Percentiles rank a stretch among this genome's conserved stretches.
phyloP scores from a whole-genome alignment of 257 asterid species.

The Solanum gracilifrons region DNA sequence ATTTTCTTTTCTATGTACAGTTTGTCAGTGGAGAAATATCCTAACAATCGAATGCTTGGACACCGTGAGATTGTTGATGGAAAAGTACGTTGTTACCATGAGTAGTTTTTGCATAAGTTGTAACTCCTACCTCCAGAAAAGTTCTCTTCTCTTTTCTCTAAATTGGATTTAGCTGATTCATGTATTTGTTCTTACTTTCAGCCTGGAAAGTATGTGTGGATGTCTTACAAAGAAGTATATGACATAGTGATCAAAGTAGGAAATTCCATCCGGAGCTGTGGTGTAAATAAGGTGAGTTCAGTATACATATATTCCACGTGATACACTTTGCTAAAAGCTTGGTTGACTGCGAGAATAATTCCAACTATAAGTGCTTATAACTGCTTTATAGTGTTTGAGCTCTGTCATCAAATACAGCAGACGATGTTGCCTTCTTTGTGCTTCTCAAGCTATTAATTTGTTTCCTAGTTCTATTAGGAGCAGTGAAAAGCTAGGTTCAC shows the following conservation, averaged over 20 bases:
- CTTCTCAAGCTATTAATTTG: not conserved
- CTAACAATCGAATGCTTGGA: constrained; percentile 86
- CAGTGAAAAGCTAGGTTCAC: not conserved
- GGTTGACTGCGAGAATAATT: not conserved
- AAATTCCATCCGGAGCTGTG: constrained; percentile 69
- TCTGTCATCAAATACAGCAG: not conserved
- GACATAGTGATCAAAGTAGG: constrained; percentile 71
- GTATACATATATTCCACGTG: not conserved
- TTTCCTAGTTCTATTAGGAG: not conserved
- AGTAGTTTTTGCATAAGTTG: constrained; percentile 8
- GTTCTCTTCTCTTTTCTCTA: not conserved
- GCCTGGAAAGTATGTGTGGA: constrained; percentile 82
- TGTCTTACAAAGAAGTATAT: constrained; percentile 77
- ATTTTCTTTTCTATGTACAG: constrained; percentile 28
- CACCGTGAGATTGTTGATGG: constrained; percentile 63
- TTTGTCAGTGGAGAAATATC: constrained; percentile 71
- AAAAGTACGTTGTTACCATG: constrained; percentile 39
- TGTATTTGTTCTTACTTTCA: constrained; percentile 21
- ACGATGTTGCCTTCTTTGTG: not conserved
- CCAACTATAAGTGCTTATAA: not conserved
- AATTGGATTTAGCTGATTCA: not conserved
- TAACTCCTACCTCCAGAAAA: not conserved
- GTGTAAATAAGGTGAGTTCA: constrained; percentile 61
- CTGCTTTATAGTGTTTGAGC: not conserved
- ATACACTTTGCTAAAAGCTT: not conserved